Evolutionary conservation across 768 basidiomycete genomes (phyloP), one percentile per base, ranked within the genome.

Genomic region (Coprinopsis sp.): DNA sequence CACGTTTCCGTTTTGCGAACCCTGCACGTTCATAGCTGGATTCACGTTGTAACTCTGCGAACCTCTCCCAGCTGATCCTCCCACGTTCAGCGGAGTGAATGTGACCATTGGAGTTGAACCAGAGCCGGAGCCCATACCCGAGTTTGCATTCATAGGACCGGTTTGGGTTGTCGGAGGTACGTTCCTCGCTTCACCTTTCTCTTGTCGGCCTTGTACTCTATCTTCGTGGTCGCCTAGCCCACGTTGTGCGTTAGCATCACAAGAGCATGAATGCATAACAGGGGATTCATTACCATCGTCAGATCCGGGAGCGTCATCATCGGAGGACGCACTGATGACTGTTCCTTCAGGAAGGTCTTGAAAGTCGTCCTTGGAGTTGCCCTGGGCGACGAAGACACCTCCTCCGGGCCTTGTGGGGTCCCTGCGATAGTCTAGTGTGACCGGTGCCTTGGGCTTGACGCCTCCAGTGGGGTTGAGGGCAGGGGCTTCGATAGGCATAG

Each of bases 391-490:
- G 54, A 87, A 96, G 6, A 94, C 82, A 10, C 92, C 92, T 7
- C 84, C 84, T n/a, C 91, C 91, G 10, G 90, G 89, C 37, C 85
- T 76, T 37, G 82, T 81, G 6, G 79, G 76, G 61, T 95, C 92
- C 52, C 84, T 84, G 58, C 79, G 76, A 68, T 88, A 95, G 51
- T 82, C 74, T 44, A 93, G 65, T 34, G 73, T 64, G 3, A 76
- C 57, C 4, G 74, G 77, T n/a, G 71, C 73, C 52, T 73, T 76
- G 41, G 66, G 77, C 28, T 69, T 79, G 48, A 79, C 81, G 23
- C 84, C 84, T 1, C 89, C 86, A 0, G 76, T 82, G 3, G 93
- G 91, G 60, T 92, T 93, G 47, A 91, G 72, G 13, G 77, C 70
- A 8, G 84, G 80, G 0, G 80, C 72, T 54, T 81, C 77, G 44